These are phyloP conservation scores for Aechmea fasciata DNA, from an alignment of 176 grass and related monocot genomes.

Conservation along the genomic window DNA sequence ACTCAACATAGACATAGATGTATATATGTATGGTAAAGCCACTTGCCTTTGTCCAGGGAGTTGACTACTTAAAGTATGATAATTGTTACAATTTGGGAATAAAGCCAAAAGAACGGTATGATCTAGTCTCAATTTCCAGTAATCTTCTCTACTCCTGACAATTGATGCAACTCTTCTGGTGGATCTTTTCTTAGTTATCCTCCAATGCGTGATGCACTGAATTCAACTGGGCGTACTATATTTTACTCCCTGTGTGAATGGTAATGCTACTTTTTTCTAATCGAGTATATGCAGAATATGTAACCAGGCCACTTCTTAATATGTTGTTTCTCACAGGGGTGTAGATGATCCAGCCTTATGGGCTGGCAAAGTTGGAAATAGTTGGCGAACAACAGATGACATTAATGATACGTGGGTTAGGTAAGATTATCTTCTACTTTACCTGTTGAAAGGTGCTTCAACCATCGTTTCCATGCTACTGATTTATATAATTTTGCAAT, in stretches of 20 bases:
- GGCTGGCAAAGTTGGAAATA: conserved; percentile 87
- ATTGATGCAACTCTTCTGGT: conserved; percentile 2
- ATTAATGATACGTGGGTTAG: conserved; percentile 87
- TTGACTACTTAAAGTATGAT: conserved; percentile 95
- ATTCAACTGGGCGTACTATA: conserved; percentile 69
- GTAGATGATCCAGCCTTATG: conserved; percentile 87
- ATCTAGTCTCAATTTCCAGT: not conserved
- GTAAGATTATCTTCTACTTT: conserved; percentile 24
- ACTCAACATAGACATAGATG: too few relatives aligned
- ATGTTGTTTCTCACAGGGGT: conserved; percentile 46
- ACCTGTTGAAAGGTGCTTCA: not conserved
- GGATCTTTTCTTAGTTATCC: conserved; percentile 54
- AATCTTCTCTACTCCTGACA: not conserved
- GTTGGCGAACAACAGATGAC: conserved; percentile 93
- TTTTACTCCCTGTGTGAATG: conserved; percentile 97
- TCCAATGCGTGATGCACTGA: conserved; percentile 93
- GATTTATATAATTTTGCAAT: conserved; percentile 29
- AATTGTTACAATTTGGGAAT: conserved; percentile 93
- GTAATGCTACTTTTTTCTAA: conserved; percentile 20
- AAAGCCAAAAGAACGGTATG: conserved; percentile 60
- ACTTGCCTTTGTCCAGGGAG: conserved; percentile 30
- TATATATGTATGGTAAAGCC: not conserved
- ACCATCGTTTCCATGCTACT: conserved; percentile 18
- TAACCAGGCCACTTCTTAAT: not conserved
- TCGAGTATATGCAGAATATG: not conserved